phyloP scores from a whole-genome alignment of 306 rosid genomes.

The Hippophae gyantsensis region DNA sequence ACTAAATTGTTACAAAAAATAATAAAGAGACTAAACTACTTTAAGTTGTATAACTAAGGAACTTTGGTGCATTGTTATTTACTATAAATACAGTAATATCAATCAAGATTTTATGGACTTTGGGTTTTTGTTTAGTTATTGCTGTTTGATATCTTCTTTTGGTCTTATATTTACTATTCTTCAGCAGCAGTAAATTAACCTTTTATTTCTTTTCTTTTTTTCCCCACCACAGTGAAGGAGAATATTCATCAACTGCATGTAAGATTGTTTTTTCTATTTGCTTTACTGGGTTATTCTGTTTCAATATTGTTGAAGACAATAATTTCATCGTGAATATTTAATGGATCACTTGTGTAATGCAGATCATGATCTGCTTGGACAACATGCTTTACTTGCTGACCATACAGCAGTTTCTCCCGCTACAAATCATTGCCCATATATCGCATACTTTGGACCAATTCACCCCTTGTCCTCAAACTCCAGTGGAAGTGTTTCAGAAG shows the following conservation, averaged over 20 bases:
- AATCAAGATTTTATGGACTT: no score
- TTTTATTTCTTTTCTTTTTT: conserved; percentile 18
- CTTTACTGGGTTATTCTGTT: neutral
- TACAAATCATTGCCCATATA: conserved; percentile 5
- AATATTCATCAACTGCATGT: conserved; percentile 14
- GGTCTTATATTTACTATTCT: neutral
- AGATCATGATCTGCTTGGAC: conserved; percentile 16
- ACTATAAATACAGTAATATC: no score
- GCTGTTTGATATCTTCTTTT: neutral
- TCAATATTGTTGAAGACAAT: neutral
- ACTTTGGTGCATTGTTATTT: no score
- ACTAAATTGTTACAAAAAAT: no score
- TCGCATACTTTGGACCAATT: conserved; percentile 17
- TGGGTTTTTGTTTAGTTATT: neutral
- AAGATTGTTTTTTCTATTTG: neutral
- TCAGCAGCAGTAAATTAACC: conserved; percentile 5
- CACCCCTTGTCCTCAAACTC: conserved; percentile 13
- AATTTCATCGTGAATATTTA: neutral
- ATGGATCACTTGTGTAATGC: neutral
- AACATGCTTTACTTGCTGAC: conserved; percentile 7
- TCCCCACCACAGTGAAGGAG: conserved; percentile 13
- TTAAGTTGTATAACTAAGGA: no score
- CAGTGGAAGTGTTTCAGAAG: conserved; percentile 10
- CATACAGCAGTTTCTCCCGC: conserved; percentile 5
- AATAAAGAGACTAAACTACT: no score